Evolutionary conservation across 208 protist genomes (phyloP).

Genomic region (Crithidia fasciculata): DNA sequence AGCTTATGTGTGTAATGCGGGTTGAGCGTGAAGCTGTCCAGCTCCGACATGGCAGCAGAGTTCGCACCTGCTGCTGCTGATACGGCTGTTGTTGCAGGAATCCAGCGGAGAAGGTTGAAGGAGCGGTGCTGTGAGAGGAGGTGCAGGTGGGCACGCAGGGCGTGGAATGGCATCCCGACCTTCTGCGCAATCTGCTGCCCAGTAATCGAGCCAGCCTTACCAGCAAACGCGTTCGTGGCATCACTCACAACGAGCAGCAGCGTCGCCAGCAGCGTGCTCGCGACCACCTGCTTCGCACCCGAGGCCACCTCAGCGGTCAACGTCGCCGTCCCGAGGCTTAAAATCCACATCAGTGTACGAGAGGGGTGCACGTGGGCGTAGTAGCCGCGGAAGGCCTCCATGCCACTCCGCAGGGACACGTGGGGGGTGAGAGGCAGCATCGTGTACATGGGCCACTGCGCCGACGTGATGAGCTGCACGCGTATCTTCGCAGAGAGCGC

Average conservation of each 20-base stretch:
- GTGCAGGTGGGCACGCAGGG: conserved; percentile 29
- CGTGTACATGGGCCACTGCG: conserved; percentile 47
- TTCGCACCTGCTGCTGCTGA: conserved; percentile 4
- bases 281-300: conserved; percentile 60
- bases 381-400: conserved; percentile 54
- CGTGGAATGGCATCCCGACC: conserved; percentile 31
- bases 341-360: conserved; percentile 68
- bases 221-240: conserved; percentile 19
- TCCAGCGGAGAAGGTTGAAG: conserved; percentile 26
- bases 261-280: conserved; percentile 57
- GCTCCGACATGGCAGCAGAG: conserved; percentile 24
- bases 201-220: conserved; percentile 17
- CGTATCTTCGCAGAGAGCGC: conserved; percentile 33
- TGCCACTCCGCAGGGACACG: conserved; percentile 39
- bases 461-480: conserved; percentile 53
- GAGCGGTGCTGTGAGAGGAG: conserved; percentile 37
- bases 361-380: conserved; percentile 63
- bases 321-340: conserved; percentile 58
- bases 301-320: conserved; percentile 57
- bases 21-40: conserved; percentile 61
- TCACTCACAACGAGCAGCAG: conserved; percentile 75
- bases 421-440: conserved; percentile 55
- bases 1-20: conserved; percentile 52
- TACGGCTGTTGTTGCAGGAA: neutral
- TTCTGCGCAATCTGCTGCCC: conserved; percentile 21